Base-by-base conservation (phyloP, 2,329 filamentous ascomycete species). In the Aspergillus viridinutans region DNA sequence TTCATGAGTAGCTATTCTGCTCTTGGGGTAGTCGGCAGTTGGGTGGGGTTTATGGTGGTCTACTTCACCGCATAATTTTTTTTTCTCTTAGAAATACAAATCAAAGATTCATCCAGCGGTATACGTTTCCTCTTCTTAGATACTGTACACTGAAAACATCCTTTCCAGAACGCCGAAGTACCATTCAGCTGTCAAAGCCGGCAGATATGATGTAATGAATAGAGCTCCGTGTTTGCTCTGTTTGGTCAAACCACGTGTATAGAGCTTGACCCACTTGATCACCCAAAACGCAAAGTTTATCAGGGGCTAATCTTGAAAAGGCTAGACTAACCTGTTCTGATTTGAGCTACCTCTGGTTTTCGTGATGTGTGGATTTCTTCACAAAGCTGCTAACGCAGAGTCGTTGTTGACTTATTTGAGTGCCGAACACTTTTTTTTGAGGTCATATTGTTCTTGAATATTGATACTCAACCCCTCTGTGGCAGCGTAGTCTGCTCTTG, bases 1-100 rank as follows among this genome's bases (percentile, higher is more conserved):
- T 94, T 97, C 71, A 97, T 88, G 64, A 97, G 93, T 78, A 89
- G 90, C 12, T 99, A 97, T 74, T 90, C 89, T 35, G 94, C 94
- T 4, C 80, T 97, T 57, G 94, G 94, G n/a, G 92, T 97, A 0
- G 86, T 97, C 20, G 92, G 91, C 3, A 97, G 94, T 76, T 97
- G 93, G 93, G 68, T 97, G 43, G 92, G 94, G 9, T 97, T 96
- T 72, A 85, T 92, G 78, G 90, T 96, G 32, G 92, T 97, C 52
- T 97, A 93, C 76, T 92, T 97, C 67, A 82, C 78, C n/a, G 73
- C 69, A 54, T 75, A 69, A 56, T 38, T 47, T 38, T 38, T 32
- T 32, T 3, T 35, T 5, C 52, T 29, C 38, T 49, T 32, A 53
- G 5, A 52, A 23, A 29, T 8, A n/a, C 50, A 21, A 49, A 53